Evolutionary conservation across 2,329 filamentous ascomycete genomes (phyloP).

Genomic region (Trichoderma sp.): DNA sequence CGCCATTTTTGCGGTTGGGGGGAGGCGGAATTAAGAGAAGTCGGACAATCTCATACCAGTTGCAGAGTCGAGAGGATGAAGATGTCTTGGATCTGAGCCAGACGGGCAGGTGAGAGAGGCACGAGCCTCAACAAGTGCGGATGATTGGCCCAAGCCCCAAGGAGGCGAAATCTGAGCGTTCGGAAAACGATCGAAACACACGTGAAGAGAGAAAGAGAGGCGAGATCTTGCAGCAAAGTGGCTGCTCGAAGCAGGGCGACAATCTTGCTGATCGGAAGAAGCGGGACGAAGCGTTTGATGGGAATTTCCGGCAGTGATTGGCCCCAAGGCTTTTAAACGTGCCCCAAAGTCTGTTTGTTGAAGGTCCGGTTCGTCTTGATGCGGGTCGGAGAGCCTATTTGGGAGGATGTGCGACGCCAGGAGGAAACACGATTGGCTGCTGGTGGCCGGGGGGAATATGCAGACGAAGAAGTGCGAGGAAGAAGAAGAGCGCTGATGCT

Average conservation of each 20-base stretch:
- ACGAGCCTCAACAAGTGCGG: constrained; percentile 10
- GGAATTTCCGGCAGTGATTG: constrained; percentile 23
- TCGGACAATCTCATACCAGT: constrained; percentile 15
- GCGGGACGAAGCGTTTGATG: constrained; percentile 20
- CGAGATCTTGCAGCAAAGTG: constrained; percentile 7
- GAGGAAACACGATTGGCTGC: constrained; percentile 16
- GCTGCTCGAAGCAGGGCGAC: background rate
- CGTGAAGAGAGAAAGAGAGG: background rate
- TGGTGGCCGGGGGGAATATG: background rate
- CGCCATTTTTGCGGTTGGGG: constrained; percentile 37
- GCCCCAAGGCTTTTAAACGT: background rate
- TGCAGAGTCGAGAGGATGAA: background rate
- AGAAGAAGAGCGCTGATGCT: background rate
- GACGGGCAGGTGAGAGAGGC: constrained; percentile 9
- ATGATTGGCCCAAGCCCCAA: constrained; percentile 14
- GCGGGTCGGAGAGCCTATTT: constrained; percentile 24
- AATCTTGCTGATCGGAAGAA: constrained; percentile 26
- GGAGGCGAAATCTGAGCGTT: constrained; percentile 9
- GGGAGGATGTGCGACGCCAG: constrained; percentile 8
- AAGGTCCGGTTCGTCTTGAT: constrained; percentile 26
- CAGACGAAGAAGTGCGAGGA: background rate
- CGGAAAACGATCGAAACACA: background rate
- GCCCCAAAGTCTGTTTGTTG: constrained; percentile 1
- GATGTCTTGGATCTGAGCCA: background rate
- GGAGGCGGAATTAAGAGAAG: background rate